Base-by-base conservation (phyloP, 805 yeast species). In the Wickerhamiella azyma region DNA sequence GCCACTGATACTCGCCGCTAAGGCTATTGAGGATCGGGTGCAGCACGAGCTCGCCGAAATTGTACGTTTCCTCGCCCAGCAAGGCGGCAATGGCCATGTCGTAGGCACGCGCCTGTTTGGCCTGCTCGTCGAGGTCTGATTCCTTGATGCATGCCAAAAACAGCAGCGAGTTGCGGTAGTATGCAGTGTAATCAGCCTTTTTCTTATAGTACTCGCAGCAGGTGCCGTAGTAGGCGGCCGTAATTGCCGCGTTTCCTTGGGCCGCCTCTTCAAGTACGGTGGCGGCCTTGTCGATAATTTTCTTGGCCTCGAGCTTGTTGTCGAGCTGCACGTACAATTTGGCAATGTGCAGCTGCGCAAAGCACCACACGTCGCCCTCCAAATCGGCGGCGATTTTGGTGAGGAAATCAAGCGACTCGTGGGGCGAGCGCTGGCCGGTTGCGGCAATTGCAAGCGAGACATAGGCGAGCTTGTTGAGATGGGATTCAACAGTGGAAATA, bases 41-140 rank as follows among this genome's bases (percentile, higher is more conserved):
- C 61, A 86, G 77, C 50, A 92, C 72, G 52, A 92, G 74, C 66
- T 92, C 98, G 43, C 97, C 97, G 64, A 92, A 92, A 66, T 89
- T 92, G 69, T 85, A 92, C 55, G 89, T 84, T 57, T 76, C 79
- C 59, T 86, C 94, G 41, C 96, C 97, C 55, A 89, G 70, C 49
- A 92, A 67, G 0, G 96, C 97, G 28, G 94, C 79, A 39, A 85
- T 70, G 49, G 89, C 74, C 54, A 89, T 74, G 53, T 89, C 94
- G 56, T 78, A 77, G 1, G 85, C 83, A 43, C 79, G 62, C 47
- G 66, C 67, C 54, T 70, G 72, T 54, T 66, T 69, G 41, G 67
- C 71, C 30, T 59, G 53, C 10, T 49, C 36, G 9, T 68, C 53
- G 47, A 77, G 61, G 26, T 63, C 66, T 21, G 64, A 64, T 18